These are phyloP conservation scores for Pseudocercospora cruenta DNA, from an alignment of 2,329 filamentous ascomycete genomes.

Conservation along the genomic window DNA sequence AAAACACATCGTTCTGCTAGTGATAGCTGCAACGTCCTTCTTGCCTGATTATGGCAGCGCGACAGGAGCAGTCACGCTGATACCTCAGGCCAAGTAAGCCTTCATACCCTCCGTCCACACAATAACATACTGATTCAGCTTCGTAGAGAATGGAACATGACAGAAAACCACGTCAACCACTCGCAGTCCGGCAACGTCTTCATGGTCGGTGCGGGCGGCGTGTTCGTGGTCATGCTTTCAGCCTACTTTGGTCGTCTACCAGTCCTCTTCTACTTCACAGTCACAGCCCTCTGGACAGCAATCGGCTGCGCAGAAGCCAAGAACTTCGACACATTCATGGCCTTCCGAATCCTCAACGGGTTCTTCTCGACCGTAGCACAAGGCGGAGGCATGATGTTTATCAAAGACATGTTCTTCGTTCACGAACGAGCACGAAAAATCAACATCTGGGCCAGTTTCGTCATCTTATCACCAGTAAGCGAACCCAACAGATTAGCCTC, in stretches of 20 bases:
- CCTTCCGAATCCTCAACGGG: slow-evolving; percentile 49
- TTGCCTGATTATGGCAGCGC: slow-evolving; percentile 22
- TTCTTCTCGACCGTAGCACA: slow-evolving; percentile 34
- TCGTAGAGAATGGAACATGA: slow-evolving; percentile 15
- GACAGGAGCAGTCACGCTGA: slow-evolving; percentile 16
- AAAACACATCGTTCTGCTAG: slow-evolving; percentile 44
- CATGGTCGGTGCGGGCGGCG: slow-evolving; percentile 49
- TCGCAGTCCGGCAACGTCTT: slow-evolving; percentile 33
- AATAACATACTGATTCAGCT: background rate
- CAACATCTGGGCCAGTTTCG: slow-evolving; percentile 22
- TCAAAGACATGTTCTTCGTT: slow-evolving; percentile 30
- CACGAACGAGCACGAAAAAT: slow-evolving; percentile 29
- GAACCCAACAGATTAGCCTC: no score
- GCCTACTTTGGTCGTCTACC: slow-evolving; percentile 52
- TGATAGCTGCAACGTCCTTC: slow-evolving; percentile 16
- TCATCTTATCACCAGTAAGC: slow-evolving; percentile 16
- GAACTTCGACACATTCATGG: slow-evolving; percentile 46
- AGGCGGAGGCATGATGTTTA: slow-evolving; percentile 22
- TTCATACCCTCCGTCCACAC: background rate
- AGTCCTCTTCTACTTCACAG: slow-evolving; percentile 47
- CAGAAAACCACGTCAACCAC: slow-evolving; percentile 15
- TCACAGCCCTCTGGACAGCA: slow-evolving; percentile 43
- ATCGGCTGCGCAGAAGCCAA: slow-evolving; percentile 45
- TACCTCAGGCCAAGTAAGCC: slow-evolving; percentile 14
- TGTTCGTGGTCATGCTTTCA: slow-evolving; percentile 46